Percentiles rank a stretch among this genome's conserved stretches.
phyloP scores from a whole-genome alignment of 495 filamentous ascomycete species.

The Penicillium flavigenum region DNA sequence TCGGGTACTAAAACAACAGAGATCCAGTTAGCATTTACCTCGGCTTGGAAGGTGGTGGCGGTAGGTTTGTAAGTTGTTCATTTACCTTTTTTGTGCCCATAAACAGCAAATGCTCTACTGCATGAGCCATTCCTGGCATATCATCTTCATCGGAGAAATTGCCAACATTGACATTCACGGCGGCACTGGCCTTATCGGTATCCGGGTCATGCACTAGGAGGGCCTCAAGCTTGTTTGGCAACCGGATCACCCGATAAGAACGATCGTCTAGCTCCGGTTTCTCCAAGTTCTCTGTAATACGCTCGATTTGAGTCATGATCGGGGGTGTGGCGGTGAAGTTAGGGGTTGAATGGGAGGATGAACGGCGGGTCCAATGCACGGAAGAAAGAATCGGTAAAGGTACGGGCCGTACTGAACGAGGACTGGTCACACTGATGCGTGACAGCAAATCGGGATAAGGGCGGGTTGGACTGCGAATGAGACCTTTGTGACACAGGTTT shows the following conservation, averaged over 20 bases:
- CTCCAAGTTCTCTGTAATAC: constrained; percentile 78
- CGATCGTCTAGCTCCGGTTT: constrained; percentile 86
- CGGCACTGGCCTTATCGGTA: constrained; percentile 94
- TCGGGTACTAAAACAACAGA: constrained; percentile 63
- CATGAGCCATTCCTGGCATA: constrained; percentile 92
- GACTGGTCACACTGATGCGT: constrained; percentile 17
- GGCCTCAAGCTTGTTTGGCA: constrained; percentile 89
- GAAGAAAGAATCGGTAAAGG: constrained; percentile 25
- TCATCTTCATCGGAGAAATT: constrained; percentile 89
- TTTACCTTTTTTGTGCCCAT: constrained; percentile 95
- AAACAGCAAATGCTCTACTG: constrained; percentile 90
- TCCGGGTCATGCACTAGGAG: constrained; percentile 92
- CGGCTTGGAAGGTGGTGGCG: neutral
- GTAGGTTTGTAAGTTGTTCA: neutral
- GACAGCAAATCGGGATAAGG: constrained; percentile 21
- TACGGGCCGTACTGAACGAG: constrained; percentile 13
- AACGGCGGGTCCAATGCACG: constrained; percentile 20
- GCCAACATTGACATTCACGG: constrained; percentile 93
- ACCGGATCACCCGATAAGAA: constrained; percentile 79
- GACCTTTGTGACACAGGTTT: constrained; percentile 36
- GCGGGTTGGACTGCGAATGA: constrained; percentile 26
- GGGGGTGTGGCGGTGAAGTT: constrained; percentile 26
- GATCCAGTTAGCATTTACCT: constrained; percentile 17
- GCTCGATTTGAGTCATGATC: constrained; percentile 55
- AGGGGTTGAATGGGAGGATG: constrained; percentile 24